Evolutionary conservation across 805 yeast species (phyloP), one percentile per base, ranked within the genome.

Genomic region (Candida coquimbonensis): DNA sequence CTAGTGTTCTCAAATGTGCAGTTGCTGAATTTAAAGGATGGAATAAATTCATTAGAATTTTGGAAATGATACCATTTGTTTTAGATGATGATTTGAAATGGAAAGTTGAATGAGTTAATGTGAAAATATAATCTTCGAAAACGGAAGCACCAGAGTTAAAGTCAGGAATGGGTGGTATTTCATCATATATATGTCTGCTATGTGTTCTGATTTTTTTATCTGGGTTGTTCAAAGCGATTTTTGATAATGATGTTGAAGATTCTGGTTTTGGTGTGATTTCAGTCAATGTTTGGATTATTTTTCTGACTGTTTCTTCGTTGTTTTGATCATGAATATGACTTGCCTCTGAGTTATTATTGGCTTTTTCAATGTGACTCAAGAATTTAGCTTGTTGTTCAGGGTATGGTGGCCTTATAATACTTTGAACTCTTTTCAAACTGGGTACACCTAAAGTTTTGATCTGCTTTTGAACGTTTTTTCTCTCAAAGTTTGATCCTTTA

Each of bases 1-100:
- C 50, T 1, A 64, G 48, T 11, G 62, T 60, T 33, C 67, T 54
- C n/a, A 66, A 50, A 2, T 52, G 52, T 4, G 57, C 31, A 0
- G 73, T 64, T 11, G 54, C 59, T 8, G 57, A 31, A 45, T 72
- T 72, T 11, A 63, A 53, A 17, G 69, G 69, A 49, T 68, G 69
- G 53, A 71, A 59, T n/a, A 73, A 46, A 37, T 67, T 66, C 37
- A 64, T 55, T 12, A 73, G 45, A 9, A 73, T 55, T 40, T 64
- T 65, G 1, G 69, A 65, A 3, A 70, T 60, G 7, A 69, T 54
- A 9, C 74, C 73, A 45, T 64, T 62, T 36, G 56, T 53, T 40
- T 53, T 61, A 1, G 74, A 68, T 2, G 74, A 65, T 19, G 59
- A 59, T 40, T 62, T 65, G 41, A 53, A 56, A 24, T 63, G 61